A percentile compares a stretch with the other conserved stretches of the same genome.
Evolutionary conservation across 2,329 filamentous ascomycete species (phyloP).

Genomic region (Botryotinia narcissicola): DNA sequence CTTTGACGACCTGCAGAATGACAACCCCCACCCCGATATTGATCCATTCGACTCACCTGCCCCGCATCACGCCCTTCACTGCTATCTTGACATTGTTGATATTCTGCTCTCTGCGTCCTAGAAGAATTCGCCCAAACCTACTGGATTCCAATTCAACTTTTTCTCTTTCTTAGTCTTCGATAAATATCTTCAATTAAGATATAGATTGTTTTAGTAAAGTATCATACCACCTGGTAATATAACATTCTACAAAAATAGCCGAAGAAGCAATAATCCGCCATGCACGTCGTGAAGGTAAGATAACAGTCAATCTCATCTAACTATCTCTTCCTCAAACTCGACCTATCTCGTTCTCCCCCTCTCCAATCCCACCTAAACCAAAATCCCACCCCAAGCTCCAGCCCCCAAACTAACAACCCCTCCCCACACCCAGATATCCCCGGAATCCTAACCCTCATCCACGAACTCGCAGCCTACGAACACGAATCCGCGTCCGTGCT

Average conservation of each 20-base stretch:
- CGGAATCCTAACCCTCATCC: constrained; percentile 77
- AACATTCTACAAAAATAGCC: not conserved
- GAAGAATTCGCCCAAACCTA: not conserved
- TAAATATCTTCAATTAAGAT: not conserved
- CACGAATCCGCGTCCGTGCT: constrained; percentile 70
- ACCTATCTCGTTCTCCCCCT: not conserved
- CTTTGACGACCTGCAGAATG: not conserved
- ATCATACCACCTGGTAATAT: not conserved
- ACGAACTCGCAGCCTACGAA: constrained; percentile 85
- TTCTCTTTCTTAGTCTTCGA: not conserved
- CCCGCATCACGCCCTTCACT: not conserved
- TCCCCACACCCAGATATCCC: constrained; percentile 62
- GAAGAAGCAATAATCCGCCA: constrained; percentile 11
- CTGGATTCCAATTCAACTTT: not conserved
- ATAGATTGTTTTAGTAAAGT: not conserved
- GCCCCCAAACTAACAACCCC: not conserved
- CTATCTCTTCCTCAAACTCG: not conserved
- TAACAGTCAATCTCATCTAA: not conserved
- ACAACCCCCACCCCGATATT: not conserved
- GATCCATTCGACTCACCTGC: not conserved
- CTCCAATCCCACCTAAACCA: not conserved
- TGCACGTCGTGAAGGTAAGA: constrained; percentile 14
- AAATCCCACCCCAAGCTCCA: not conserved
- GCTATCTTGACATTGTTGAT: not conserved
- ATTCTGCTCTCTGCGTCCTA: not conserved